Evolutionary conservation across 2,329 filamentous ascomycete genomes (phyloP).

Genomic region (Fusarium oxysporum): DNA sequence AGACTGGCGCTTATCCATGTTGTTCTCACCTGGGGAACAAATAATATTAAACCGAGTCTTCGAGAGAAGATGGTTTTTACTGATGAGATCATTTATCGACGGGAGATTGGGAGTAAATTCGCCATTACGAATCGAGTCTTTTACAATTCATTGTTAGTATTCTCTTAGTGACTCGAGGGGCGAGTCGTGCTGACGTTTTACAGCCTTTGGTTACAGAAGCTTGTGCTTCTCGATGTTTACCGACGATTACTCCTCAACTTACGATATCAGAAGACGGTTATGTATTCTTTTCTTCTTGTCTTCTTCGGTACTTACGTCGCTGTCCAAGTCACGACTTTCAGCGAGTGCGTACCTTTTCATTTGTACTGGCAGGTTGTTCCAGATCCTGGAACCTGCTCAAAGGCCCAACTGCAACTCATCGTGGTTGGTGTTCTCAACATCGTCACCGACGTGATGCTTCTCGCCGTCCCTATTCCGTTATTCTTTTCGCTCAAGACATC

Average conservation of each 20-base stretch:
- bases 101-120: neutral
- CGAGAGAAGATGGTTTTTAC: neutral
- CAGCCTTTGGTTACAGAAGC: slow-evolving; percentile 39
- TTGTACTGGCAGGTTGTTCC: slow-evolving; percentile 38
- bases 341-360: slow-evolving; percentile 29
- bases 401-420: slow-evolving; percentile 35
- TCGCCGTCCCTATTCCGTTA: slow-evolving; percentile 41
- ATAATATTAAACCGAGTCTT: neutral
- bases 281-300: slow-evolving; percentile 26
- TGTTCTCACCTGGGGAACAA: neutral
- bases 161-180: neutral
- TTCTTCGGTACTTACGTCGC: slow-evolving; percentile 30
- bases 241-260: slow-evolving; percentile 29
- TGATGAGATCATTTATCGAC: neutral
- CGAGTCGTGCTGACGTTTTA: neutral
- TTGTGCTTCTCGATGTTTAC: slow-evolving; percentile 35
- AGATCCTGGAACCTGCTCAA: slow-evolving; percentile 29
- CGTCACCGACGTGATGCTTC: slow-evolving; percentile 47
- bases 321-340: slow-evolving; percentile 34
- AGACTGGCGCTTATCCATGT: neutral
- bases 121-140: neutral
- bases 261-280: slow-evolving; percentile 13
- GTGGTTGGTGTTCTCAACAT: slow-evolving; percentile 40
- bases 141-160: slow-evolving; percentile 2
- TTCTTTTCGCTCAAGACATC: slow-evolving; percentile 47